Evolutionary conservation across 2,329 filamentous ascomycete genomes (phyloP).

Genomic region (Aspergillus novofumigatus): DNA sequence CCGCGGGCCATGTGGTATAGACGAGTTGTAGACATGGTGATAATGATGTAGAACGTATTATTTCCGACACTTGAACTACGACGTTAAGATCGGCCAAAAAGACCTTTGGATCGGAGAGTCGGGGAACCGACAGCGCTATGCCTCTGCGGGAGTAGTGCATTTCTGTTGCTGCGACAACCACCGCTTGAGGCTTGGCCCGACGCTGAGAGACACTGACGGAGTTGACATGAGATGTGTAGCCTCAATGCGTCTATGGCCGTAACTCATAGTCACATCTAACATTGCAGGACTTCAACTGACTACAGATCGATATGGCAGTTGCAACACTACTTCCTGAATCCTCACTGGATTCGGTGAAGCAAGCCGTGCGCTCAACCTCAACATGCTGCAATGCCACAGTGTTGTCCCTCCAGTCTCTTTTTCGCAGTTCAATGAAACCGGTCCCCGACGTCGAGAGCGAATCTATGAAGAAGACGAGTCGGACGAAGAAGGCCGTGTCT

Average conservation of each 20-base stretch:
- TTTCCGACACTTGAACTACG: background rate
- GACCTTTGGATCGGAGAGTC: background rate
- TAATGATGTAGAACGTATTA: background rate
- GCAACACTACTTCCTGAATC: conserved; percentile 28
- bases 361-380: conserved; percentile 49
- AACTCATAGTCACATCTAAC: conserved; percentile 13
- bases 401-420: conserved; percentile 36
- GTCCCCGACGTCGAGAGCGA: conserved; percentile 18
- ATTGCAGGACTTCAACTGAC: conserved; percentile 2
- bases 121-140: background rate
- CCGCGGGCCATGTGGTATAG: background rate
- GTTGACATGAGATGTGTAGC: background rate
- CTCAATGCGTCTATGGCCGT: conserved; percentile 12
- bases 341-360: conserved; percentile 47
- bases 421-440: conserved; percentile 26
- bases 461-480: conserved; percentile 18
- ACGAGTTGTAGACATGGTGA: background rate
- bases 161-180: conserved; percentile 10
- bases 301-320: conserved; percentile 26
- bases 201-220: background rate
- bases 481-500: conserved; percentile 20
- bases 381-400: conserved; percentile 49
- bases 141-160: conserved; percentile 14
- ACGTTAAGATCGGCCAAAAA: background rate
- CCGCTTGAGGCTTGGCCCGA: conserved; percentile 8